Conservation (phyloP, 768 basidiomycete genomes). For the Kwoniella dendrophila region DNA sequence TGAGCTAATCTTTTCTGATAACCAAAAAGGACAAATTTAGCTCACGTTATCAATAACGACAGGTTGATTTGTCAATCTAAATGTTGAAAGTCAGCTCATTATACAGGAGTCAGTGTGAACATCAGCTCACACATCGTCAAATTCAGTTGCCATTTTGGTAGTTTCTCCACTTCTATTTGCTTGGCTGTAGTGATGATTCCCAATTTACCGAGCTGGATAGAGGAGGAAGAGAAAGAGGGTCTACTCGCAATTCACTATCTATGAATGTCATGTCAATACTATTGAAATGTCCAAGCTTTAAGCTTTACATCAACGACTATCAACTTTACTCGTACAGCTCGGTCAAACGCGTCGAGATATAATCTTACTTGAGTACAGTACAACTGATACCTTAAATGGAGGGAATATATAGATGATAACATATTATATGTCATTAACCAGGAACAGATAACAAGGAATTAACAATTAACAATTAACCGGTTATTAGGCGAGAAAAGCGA, state of each 20-base stretch:
- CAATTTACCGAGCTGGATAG: background rate
- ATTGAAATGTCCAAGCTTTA: conserved; percentile 1
- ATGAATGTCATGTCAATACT: background rate
- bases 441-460: no score
- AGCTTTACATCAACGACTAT: no score
- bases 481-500: no score
- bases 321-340: no score
- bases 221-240: background rate
- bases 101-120: background rate
- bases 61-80: conserved; percentile 86
- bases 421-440: no score
- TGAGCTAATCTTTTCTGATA: background rate
- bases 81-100: background rate
- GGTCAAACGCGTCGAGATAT: background rate
- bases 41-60: conserved; percentile 98
- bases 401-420: no score
- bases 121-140: conserved; percentile 55
- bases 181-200: background rate
- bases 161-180: background rate
- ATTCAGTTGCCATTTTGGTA: conserved; percentile 52
- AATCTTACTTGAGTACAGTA: no score
- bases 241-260: background rate
- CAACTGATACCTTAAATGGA: no score
- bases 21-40: conserved; percentile 19
- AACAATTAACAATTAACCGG: no score